A percentile compares a stretch with the other conserved stretches of the same genome.
These are phyloP conservation scores for Penicillium occitanis DNA, from an alignment of 2,329 filamentous ascomycete genomes.

Conservation along the genomic window DNA sequence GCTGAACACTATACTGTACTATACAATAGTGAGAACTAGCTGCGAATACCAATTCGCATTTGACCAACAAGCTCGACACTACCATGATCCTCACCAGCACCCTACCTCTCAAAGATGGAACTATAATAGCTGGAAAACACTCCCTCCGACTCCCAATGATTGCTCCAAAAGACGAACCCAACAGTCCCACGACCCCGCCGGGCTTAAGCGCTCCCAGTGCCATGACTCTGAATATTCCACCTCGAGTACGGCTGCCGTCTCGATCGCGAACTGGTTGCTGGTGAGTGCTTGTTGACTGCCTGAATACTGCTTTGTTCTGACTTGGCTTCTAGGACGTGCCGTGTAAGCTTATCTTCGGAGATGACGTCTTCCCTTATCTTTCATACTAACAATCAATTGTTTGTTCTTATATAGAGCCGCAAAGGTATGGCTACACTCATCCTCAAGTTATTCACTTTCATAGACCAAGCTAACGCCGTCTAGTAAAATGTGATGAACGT, in stretches of 20 bases:
- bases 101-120: slow-evolving; percentile 40
- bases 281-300: slow-evolving; percentile 33
- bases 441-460: background rate
- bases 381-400: slow-evolving; percentile 12
- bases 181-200: slow-evolving; percentile 34
- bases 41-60: background rate
- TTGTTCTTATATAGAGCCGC: slow-evolving; percentile 34
- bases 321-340: slow-evolving; percentile 40
- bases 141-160: slow-evolving; percentile 45
- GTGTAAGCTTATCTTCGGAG: slow-evolving; percentile 34
- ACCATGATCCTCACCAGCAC: slow-evolving; percentile 37
- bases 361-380: background rate
- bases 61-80: background rate
- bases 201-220: slow-evolving; percentile 31
- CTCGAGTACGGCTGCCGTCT: slow-evolving; percentile 51
- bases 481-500: slow-evolving; percentile 59
- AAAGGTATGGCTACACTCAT: slow-evolving; percentile 36
- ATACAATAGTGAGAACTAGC: background rate
- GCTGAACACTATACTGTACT: background rate
- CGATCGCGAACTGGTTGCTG: slow-evolving; percentile 57
- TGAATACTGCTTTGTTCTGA: slow-evolving; percentile 17
- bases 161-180: slow-evolving; percentile 45
- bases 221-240: slow-evolving; percentile 35
- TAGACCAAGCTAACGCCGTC: background rate
- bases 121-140: slow-evolving; percentile 39